Conservation (phyloP, 352 stramenopile species). For the Phytophthora pluvialis region DNA sequence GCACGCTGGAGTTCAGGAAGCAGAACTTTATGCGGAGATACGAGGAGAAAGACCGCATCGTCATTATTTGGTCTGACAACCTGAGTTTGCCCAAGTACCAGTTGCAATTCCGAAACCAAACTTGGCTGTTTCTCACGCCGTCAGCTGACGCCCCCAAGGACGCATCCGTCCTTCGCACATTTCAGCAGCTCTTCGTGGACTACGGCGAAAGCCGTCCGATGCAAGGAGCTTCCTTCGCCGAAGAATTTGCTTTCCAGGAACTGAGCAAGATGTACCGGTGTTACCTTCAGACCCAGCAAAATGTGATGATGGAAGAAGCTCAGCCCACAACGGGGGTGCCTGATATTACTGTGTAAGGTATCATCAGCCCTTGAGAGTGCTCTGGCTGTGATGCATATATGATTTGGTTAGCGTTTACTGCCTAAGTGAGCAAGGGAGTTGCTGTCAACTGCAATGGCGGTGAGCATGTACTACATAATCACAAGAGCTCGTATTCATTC, state of each 20-base stretch:
- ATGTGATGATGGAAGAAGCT: conserved; percentile 17
- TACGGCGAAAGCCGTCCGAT: not conserved
- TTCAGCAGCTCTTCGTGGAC: conserved; percentile 29
- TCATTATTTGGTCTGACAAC: conserved; percentile 30
- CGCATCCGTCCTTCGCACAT: conserved; percentile 20
- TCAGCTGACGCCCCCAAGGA: conserved; percentile 13
- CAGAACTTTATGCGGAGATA: conserved; percentile 37
- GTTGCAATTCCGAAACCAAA: conserved; percentile 32
- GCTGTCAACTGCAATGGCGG: no score
- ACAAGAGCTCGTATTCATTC: no score
- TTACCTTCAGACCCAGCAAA: conserved; percentile 20
- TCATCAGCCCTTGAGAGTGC: not conserved
- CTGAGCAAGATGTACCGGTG: conserved; percentile 24
- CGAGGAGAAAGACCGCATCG: conserved; percentile 30
- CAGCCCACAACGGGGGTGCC: not conserved
- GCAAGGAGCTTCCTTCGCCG: not conserved
- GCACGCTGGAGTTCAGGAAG: conserved; percentile 27
- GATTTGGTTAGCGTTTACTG: no score
- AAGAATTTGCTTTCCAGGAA: conserved; percentile 20
- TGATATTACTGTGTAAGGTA: conserved; percentile 2
- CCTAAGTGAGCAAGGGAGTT: no score
- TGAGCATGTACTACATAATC: no score
- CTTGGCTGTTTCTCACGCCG: conserved; percentile 29
- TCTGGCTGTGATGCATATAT: no score
- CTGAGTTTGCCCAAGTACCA: conserved; percentile 26